phyloP scores from a whole-genome alignment of 140 eudicot species.

The Ambrosia hybrid region DNA sequence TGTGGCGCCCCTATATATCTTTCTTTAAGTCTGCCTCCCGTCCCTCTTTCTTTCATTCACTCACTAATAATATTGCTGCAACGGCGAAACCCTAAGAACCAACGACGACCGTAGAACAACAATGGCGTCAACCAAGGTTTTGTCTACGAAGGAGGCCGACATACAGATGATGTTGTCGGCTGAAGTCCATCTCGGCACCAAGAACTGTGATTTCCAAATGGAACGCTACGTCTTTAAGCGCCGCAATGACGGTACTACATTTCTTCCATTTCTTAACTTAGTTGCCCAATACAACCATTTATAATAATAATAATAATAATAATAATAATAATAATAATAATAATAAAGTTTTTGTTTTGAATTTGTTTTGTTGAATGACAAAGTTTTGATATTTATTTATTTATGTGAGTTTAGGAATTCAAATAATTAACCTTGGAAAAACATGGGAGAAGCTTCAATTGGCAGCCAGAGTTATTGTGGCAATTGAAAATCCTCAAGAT shows the following conservation, averaged over 20 bases:
- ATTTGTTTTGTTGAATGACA: no score
- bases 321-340: no score
- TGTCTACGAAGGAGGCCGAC: slow-evolving; percentile 62
- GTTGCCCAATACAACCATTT: no score
- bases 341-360: no score
- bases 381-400: not conserved
- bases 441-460: slow-evolving; percentile 86
- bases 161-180: slow-evolving; percentile 82
- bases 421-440: slow-evolving; percentile 73
- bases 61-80: slow-evolving; percentile 17
- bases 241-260: slow-evolving; percentile 54
- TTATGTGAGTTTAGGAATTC: slow-evolving; percentile 46
- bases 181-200: slow-evolving; percentile 82
- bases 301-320: no score
- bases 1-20: slow-evolving; percentile 21
- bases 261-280: no score
- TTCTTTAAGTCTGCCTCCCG: not conserved
- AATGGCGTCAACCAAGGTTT: slow-evolving; percentile 35
- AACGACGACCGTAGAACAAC: not conserved
- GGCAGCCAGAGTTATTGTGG: slow-evolving; percentile 89
- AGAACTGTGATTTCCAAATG: slow-evolving; percentile 84
- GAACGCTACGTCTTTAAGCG: slow-evolving; percentile 87
- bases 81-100: slow-evolving; percentile 37
- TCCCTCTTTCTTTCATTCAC: not conserved
- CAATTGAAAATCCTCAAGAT: slow-evolving; percentile 82